These are phyloP conservation scores for Torulaspora maleeae DNA, from an alignment of 805 yeast species.

Conservation along the genomic window DNA sequence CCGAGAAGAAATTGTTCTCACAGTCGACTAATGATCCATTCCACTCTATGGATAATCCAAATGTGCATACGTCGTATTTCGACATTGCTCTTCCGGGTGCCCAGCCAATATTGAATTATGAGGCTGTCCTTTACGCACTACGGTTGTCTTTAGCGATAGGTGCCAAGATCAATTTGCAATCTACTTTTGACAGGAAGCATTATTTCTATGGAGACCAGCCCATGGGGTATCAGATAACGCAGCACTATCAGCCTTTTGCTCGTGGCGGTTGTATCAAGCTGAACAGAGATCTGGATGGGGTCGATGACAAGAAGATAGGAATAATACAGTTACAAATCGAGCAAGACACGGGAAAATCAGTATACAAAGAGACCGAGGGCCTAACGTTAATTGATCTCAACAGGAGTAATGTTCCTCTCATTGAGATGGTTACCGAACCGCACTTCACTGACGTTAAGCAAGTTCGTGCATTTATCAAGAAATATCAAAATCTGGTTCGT, in stretches of 20 bases:
- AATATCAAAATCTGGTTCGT: constrained; percentile 67
- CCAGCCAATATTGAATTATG: constrained; percentile 74
- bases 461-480: constrained; percentile 73
- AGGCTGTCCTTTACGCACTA: constrained; percentile 66
- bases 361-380: constrained; percentile 41
- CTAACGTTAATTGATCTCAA: constrained; percentile 65
- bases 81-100: constrained; percentile 92
- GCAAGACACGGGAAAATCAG: constrained; percentile 88
- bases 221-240: constrained; percentile 92
- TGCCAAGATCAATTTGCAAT: constrained; percentile 48
- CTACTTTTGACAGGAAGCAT: constrained; percentile 88
- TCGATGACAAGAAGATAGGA: constrained; percentile 45
- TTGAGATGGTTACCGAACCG: constrained; percentile 89
- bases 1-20: constrained; percentile 74
- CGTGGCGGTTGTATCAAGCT: constrained; percentile 55
- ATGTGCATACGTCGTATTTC: constrained; percentile 65
- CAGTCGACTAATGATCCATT: constrained; percentile 45
- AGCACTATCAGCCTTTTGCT: constrained; percentile 77
- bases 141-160: constrained; percentile 68
- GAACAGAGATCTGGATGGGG: constrained; percentile 49
- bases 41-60: constrained; percentile 50
- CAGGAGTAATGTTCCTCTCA: constrained; percentile 78
- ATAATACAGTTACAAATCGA: constrained; percentile 85
- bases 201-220: constrained; percentile 97
- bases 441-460: constrained; percentile 66